Percentiles rank a stretch among this genome's conserved stretches.
Evolutionary conservation across 192 early-diverging fungal species (phyloP).

Genomic region (Coemansia sp.): DNA sequence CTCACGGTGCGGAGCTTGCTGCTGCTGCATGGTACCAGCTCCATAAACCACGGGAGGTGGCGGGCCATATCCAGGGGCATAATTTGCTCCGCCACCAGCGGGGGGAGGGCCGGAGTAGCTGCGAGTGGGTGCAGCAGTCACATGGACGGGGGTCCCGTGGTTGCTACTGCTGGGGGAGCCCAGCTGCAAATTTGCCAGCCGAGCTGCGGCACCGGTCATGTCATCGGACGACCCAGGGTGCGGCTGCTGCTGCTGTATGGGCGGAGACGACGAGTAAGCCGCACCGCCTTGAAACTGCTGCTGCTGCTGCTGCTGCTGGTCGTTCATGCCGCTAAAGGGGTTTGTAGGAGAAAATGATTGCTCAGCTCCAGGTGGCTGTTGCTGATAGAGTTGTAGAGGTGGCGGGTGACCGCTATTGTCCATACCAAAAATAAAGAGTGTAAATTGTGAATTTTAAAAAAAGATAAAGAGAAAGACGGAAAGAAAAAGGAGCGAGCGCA

Average conservation of each 20-base stretch:
- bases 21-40: not conserved
- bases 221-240: conserved; percentile 10
- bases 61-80: conserved; percentile 50
- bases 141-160: conserved; percentile 13
- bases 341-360: conserved; percentile 43
- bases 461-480: not conserved
- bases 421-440: not conserved
- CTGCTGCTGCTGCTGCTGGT: conserved; percentile 12
- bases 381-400: not conserved
- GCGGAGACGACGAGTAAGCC: not conserved
- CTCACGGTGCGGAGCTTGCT: not conserved
- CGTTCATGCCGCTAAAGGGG: conserved; percentile 40
- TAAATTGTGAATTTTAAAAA: not conserved
- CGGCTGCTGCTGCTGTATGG: conserved; percentile 7
- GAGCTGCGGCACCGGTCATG: conserved; percentile 22
- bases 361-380: conserved; percentile 6
- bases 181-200: conserved; percentile 50
- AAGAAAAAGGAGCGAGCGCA: not conserved
- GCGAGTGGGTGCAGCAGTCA: conserved; percentile 6
- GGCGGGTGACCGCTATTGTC: conserved; percentile 21
- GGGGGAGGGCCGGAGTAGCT: not conserved
- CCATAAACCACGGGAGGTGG: conserved; percentile 8
- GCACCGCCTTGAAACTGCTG: not conserved
- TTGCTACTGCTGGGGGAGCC: conserved; percentile 8
- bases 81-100: conserved; percentile 3